A percentile compares a stretch with the other conserved stretches of the same genome.
phyloP scores from a whole-genome alignment of 306 rosid genomes.

The Prunus padus region DNA sequence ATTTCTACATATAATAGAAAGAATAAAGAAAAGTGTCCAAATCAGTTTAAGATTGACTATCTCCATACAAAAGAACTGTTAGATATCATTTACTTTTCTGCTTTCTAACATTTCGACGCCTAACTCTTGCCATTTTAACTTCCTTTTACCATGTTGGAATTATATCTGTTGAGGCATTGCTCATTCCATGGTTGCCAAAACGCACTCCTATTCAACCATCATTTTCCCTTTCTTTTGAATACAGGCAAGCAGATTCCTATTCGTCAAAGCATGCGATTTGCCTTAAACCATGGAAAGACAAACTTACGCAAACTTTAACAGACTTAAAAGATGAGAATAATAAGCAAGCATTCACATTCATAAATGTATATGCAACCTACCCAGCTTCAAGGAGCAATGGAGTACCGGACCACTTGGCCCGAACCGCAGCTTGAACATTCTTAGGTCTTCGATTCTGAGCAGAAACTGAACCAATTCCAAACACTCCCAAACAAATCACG shows the following conservation, averaged over 20 bases:
- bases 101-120: background rate
- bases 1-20: background rate
- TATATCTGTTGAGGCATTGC: background rate
- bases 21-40: background rate
- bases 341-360: background rate
- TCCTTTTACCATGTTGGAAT: background rate
- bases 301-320: too few relatives aligned
- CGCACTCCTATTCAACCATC: background rate
- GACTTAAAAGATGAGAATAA: background rate
- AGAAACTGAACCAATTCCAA: slow-evolving; percentile 31
- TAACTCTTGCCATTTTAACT: background rate
- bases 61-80: background rate
- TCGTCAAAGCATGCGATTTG: background rate
- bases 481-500: slow-evolving; percentile 31
- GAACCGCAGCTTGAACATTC: slow-evolving; percentile 77
- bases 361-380: slow-evolving; percentile 30
- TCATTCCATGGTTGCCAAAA: background rate
- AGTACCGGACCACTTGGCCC: slow-evolving; percentile 84
- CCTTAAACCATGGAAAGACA: background rate
- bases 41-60: background rate
- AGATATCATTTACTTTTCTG: background rate
- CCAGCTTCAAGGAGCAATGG: slow-evolving; percentile 92
- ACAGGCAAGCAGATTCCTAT: too few relatives aligned
- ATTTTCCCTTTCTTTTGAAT: background rate
- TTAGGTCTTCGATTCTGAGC: slow-evolving; percentile 54